Base-by-base conservation (phyloP, 441 rosid species). In the Populus hybrid region DNA sequence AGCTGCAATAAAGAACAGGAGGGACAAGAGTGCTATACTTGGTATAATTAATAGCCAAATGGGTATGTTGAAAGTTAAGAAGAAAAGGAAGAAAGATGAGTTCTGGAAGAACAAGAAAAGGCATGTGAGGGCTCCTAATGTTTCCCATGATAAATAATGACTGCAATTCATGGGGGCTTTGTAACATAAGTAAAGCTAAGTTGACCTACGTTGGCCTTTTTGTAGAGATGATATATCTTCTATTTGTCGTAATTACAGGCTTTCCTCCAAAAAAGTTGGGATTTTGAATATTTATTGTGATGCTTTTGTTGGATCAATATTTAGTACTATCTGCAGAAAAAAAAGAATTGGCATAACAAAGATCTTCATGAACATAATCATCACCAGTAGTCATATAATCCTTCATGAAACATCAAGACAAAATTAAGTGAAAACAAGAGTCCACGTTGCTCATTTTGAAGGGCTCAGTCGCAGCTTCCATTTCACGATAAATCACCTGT, bases 91-190 rank as follows among this genome's bases (percentile, higher is more conserved):
- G 88, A 93, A 95, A 78, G 99, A 95, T 21, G 95, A 91, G 79
- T 91, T 95, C 81, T 95, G 99, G 98, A 93, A 95, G 84, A 77
- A 86, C 85, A 88, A 86, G 87, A 89, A 63, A 78, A 86, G 75
- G 75, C 81, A 80, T 71, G 84, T 72, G 3, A 84, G 83, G 82
- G 69, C 72, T 30, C 83, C 75, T 14, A 75, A 75, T 36, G 7
- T 50, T 64, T 65, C 72, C 66, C 46, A 3, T 21, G 71, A 69
- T 42, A 69, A 75, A 50, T 34, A n/a, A 53, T 46, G 70, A 70
- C 69, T 46, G 75, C 77, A 71, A 76, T n/a, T 42, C 50, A 30
- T 10, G 21, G 30, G 32, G 68, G 67, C 30, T 75, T 8, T 71
- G 57, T 50, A 68, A 42, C 42, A 34, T 19, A 53, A 69, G 74